Evolutionary conservation across 2,329 filamentous ascomycete species (phyloP), one percentile per base, ranked within the genome.

Genomic region (Aureobasidium sp.): DNA sequence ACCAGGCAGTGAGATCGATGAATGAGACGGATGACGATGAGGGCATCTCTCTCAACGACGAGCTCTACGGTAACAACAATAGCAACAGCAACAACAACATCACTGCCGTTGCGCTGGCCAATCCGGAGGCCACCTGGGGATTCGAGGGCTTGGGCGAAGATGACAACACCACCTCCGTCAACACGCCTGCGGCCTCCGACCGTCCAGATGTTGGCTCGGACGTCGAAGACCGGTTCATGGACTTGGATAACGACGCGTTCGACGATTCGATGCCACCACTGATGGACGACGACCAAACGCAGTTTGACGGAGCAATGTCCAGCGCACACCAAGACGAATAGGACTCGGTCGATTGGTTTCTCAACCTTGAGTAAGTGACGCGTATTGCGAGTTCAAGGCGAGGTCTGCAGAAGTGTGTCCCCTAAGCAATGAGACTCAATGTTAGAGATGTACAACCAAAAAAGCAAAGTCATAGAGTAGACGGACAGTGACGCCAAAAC

Each of bases 1-100:
- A 37, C 53, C 61, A 41, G 53, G 52, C 37, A 63, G 61, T 31
- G 61, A 59, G 36, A 37, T 22, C 25, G 61, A 63, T 22, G 52
- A 59, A 31, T 59, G 53, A 63, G 20, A 37, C 36, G 12, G 42
- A 58, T n/a, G 61, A 57, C 14, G 53, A 57, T 15, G 53, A 55
- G n/a, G 44, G 36, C 36, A 45, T 45, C 17, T 44, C 59, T 15
- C n/a, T 59, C 20, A 48, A 59, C 20, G 55, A 55, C n/a, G 49
- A 55, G 39, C 47, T 47, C 20, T 52, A 62, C 22, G 25, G 45
- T n/a, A 42, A 61, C 36, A 31, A 31, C 29, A 31, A 31, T 9
- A 31, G 11, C 29, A 31, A 34, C 14, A 49, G n/a, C 25, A 47
- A 45, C 49, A 47, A 39, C 17, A 61, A 44, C 47, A 42, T 11